Percentiles rank a stretch among this genome's conserved stretches.
phyloP scores from a whole-genome alignment of 176 grass and related monocot genomes.

The Avena insularis region DNA sequence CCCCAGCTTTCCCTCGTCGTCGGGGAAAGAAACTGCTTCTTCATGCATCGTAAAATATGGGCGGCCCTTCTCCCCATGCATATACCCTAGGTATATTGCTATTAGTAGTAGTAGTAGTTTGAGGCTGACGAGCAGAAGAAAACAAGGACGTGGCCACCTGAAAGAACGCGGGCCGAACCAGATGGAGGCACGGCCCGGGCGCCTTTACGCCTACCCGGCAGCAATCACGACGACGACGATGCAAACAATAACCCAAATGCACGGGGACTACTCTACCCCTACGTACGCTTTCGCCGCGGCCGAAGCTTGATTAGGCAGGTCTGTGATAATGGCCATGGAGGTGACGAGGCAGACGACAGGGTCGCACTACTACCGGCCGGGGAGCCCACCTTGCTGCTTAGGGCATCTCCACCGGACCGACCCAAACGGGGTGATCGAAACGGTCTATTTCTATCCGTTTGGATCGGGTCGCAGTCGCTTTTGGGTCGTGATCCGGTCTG shows the following conservation, averaged over 20 bases:
- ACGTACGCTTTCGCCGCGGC: background rate
- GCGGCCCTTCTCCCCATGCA: background rate
- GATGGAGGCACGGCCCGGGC: slow-evolving; percentile 27
- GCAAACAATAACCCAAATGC: background rate
- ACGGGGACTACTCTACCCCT: background rate
- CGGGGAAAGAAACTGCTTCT: background rate
- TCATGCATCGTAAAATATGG: background rate
- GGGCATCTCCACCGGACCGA: no score
- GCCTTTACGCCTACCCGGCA: slow-evolving; percentile 38
- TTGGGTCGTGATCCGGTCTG: no score
- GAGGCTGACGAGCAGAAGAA: background rate
- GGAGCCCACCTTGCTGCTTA: no score
- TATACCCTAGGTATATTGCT: background rate
- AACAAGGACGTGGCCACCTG: slow-evolving; percentile 15
- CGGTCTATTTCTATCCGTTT: no score
- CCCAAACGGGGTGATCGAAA: no score
- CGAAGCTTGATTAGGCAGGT: background rate
- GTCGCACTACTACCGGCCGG: background rate
- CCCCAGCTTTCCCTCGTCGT: slow-evolving; percentile 28
- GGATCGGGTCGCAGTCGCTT: no score
- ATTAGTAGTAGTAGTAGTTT: background rate
- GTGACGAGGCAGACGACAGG: background rate
- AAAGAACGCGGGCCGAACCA: slow-evolving; percentile 28
- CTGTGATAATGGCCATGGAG: background rate
- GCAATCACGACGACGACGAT: background rate